Base-by-base conservation (phyloP, 2,329 filamentous ascomycete genomes). In the Monosporascus sp. region DNA sequence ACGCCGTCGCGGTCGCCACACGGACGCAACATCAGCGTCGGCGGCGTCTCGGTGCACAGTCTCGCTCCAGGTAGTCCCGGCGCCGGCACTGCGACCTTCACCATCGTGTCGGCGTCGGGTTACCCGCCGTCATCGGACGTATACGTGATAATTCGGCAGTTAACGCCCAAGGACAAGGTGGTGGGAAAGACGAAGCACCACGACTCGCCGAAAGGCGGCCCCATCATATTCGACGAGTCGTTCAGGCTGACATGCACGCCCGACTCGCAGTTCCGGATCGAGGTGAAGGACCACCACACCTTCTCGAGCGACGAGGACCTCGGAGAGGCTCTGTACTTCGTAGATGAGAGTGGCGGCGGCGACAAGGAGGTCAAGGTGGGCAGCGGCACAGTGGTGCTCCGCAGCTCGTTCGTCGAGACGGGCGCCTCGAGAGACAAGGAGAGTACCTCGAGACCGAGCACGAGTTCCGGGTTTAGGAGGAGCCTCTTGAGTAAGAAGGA, bases 131-230 rank as follows among this genome's bases (percentile, higher is more conserved):
- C 83, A 6, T 80, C 90, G 6, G 90, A 95, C 66, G 74, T 96
- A n/a, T 91, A 90, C 64, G 83, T 96, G 48, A 73, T 82, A 54
- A 75, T 96, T 61, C 85, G 84, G 52, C 84, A 89, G 61, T 67
- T 89, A 36, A 76, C 78, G 3, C 73, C 84, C 47, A 92, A 88
- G 71, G 81, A 77, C 49, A 97, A 94, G 74, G 83, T 88, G 46
- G 76, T 99, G 46, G 86, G 92, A 74, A 97, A 97, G 77, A 97
- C 92, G 22, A 96, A 96, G 69, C 88, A 94, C 59, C 83, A 89
- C 74, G 96, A 96, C 71, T 81, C 86, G 1, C 74, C 82, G 9
- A 46, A 46, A n/a, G 43, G 43, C 3, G 90, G 88, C 2, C 73
- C 79, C 3, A 82, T 90, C 56, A 79, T 76, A 19, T 96, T 85